Conservation (phyloP, 768 basidiomycete species). For the Tulasnella sp. region DNA sequence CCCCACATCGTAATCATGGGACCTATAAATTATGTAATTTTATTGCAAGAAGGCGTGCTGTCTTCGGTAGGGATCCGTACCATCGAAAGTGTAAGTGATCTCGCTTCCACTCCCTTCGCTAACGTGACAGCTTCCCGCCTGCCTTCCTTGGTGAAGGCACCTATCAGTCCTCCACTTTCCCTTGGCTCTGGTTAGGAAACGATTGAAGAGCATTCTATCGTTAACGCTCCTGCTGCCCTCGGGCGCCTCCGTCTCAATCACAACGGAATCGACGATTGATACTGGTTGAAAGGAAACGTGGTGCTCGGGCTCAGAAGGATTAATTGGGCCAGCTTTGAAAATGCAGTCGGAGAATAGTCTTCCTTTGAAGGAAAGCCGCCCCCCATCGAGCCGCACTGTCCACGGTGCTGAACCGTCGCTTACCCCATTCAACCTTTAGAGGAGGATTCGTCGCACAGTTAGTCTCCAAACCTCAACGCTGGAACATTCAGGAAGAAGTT, state of each 20-base stretch:
- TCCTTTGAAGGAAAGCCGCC: background rate
- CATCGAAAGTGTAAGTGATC: background rate
- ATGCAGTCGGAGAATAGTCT: background rate
- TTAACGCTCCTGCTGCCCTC: background rate
- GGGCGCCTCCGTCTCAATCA: background rate
- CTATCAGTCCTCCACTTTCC: background rate
- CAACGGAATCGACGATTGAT: slow-evolving; percentile 8
- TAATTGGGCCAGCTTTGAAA: background rate
- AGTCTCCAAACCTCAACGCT: background rate
- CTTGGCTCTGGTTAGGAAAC: background rate
- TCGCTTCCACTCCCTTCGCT: background rate
- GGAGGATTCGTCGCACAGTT: too few relatives aligned
- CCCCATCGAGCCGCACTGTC: background rate
- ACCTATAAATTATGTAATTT: background rate
- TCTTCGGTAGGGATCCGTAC: background rate
- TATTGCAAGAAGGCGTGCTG: too few relatives aligned
- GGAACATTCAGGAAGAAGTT: background rate
- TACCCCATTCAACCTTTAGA: background rate
- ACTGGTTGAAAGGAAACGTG: background rate
- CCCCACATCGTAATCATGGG: background rate
- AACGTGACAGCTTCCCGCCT: background rate
- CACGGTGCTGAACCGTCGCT: background rate
- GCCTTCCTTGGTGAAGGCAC: background rate
- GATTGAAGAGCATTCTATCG: slow-evolving; percentile 5
- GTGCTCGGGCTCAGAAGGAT: background rate